Conservation (phyloP, 2,329 filamentous ascomycete species). For the Nigrospora sphaerica region DNA sequence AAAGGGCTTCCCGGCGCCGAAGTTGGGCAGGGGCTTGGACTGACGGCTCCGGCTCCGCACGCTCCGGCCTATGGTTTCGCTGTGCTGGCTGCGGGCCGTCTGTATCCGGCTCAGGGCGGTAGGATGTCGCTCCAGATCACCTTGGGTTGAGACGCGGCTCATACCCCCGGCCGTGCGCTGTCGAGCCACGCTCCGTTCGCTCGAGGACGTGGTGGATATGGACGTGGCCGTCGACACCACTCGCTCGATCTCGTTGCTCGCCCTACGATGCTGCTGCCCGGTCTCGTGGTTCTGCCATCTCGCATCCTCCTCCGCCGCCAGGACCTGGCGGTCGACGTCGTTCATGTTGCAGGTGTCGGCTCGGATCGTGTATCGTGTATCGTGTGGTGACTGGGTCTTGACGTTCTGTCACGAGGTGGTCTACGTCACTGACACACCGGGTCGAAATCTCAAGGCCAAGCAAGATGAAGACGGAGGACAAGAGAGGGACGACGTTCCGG, state of each 20-base stretch:
- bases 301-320: constrained; percentile 39
- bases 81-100: constrained; percentile 64
- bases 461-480: no score
- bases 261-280: constrained; percentile 14
- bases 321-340: constrained; percentile 46
- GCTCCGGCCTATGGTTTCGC: constrained; percentile 59
- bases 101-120: constrained; percentile 66
- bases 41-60: constrained; percentile 40
- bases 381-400: no score
- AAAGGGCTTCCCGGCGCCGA: constrained; percentile 69
- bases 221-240: constrained; percentile 44
- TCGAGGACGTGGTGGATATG: constrained; percentile 39
- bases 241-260: constrained; percentile 36
- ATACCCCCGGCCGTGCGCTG: constrained; percentile 35
- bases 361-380: no score
- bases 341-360: constrained; percentile 27
- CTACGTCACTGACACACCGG: no score
- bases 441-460: no score
- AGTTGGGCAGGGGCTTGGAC: constrained; percentile 56
- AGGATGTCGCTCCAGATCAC: constrained; percentile 61
- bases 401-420: no score
- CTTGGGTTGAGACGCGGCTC: constrained; percentile 56
- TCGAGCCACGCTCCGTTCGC: constrained; percentile 21
- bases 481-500: no score
- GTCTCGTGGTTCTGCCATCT: constrained; percentile 1